Evolutionary conservation across 2,329 filamentous ascomycete species (phyloP).

Genomic region (Huntiella decipiens): DNA sequence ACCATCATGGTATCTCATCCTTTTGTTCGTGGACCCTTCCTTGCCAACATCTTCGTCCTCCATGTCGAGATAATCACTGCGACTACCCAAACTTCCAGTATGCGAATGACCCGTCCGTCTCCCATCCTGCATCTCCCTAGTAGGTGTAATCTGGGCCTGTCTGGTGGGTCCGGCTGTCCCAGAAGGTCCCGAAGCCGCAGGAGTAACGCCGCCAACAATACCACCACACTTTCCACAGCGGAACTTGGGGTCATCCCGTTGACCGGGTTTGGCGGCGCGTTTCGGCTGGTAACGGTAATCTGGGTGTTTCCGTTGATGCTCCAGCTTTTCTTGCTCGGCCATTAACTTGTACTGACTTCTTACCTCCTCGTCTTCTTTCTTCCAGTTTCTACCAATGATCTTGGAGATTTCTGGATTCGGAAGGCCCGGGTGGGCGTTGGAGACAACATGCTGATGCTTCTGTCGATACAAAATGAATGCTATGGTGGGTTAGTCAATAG

Average conservation of each 20-base stretch:
- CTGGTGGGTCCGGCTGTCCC: too few relatives aligned
- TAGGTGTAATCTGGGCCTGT: too few relatives aligned
- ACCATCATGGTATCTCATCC: too few relatives aligned
- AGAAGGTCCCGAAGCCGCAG: too few relatives aligned
- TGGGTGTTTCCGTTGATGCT: conserved; percentile 77
- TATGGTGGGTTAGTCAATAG: conserved; percentile 20
- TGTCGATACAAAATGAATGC: conserved; percentile 97
- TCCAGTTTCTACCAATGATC: conserved; percentile 90
- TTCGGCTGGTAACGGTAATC: conserved; percentile 88
- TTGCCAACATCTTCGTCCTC: too few relatives aligned
- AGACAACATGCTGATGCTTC: conserved; percentile 69
- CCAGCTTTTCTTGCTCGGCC: conserved; percentile 81
- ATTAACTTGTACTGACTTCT: conserved; percentile 78
- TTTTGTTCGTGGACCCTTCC: too few relatives aligned
- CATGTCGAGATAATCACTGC: too few relatives aligned
- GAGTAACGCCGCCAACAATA: background rate
- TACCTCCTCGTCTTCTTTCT: conserved; percentile 49
- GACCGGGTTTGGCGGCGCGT: conserved; percentile 28
- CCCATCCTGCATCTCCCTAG: too few relatives aligned
- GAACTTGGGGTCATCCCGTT: conserved; percentile 23
- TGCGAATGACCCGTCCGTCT: too few relatives aligned
- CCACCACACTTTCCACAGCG: conserved; percentile 57
- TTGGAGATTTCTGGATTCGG: conserved; percentile 94
- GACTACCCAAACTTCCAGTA: too few relatives aligned
- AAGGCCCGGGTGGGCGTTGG: conserved; percentile 66